phyloP scores from a whole-genome alignment of 371 early-diverging fungal species.

The Apophysomyces variabilis region DNA sequence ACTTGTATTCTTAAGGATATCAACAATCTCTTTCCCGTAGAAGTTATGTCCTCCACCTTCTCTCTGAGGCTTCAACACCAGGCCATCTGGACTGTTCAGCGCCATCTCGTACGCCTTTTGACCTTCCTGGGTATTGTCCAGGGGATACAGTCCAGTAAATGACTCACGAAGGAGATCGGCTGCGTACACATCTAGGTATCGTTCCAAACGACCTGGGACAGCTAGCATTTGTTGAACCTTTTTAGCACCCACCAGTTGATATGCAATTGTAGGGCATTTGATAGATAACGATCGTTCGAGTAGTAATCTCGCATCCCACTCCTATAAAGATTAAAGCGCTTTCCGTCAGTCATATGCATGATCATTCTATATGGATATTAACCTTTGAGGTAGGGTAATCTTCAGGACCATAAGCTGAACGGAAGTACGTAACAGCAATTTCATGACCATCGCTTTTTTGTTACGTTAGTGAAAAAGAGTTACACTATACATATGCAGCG shows the following conservation, averaged over 20 bases:
- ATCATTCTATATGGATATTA: background rate
- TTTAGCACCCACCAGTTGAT: slow-evolving; percentile 95
- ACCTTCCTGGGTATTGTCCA: slow-evolving; percentile 77
- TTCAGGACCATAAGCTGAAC: slow-evolving; percentile 91
- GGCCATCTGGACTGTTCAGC: slow-evolving; percentile 62
- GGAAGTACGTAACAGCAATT: slow-evolving; percentile 89
- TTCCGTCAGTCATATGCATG: no score
- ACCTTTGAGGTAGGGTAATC: slow-evolving; percentile 81
- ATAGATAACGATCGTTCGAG: slow-evolving; percentile 86
- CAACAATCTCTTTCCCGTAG: slow-evolving; percentile 86
- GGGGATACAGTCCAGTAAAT: slow-evolving; percentile 91
- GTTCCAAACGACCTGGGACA: slow-evolving; percentile 79
- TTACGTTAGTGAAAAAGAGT: slow-evolving; percentile 11
- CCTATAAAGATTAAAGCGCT: slow-evolving; percentile 36
- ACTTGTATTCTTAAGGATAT: slow-evolving; percentile 55
- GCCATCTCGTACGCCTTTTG: slow-evolving; percentile 71
- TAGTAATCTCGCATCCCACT: slow-evolving; percentile 87
- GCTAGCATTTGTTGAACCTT: slow-evolving; percentile 96
- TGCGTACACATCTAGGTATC: slow-evolving; percentile 62
- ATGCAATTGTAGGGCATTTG: slow-evolving; percentile 90
- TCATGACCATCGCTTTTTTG: slow-evolving; percentile 67
- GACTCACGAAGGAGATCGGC: slow-evolving; percentile 67
- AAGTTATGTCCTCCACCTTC: slow-evolving; percentile 98
- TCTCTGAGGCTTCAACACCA: slow-evolving; percentile 95
- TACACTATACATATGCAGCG: background rate